These are phyloP conservation scores for Cicer arietinum DNA, from an alignment of 306 rosid species.

Conservation along the genomic window DNA sequence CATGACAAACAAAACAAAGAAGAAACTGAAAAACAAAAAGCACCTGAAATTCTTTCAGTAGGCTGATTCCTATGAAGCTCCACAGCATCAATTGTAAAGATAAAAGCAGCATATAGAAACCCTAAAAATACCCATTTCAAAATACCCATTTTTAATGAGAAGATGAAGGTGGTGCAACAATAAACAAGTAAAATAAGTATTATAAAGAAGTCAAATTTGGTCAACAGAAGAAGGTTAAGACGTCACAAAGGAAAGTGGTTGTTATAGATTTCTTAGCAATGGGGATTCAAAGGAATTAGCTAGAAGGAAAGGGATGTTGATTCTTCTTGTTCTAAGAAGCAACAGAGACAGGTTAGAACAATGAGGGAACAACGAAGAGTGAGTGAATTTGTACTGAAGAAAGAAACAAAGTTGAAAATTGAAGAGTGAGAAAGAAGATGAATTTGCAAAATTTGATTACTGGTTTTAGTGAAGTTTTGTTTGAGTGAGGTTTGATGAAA, in stretches of 20 bases:
- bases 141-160: conserved; percentile 50
- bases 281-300: conserved; percentile 28
- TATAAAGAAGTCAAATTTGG: conserved; percentile 41
- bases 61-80: conserved; percentile 63
- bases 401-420: conserved; percentile 23
- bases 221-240: conserved; percentile 46
- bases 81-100: conserved; percentile 52
- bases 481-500: conserved; percentile 38
- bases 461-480: conserved; percentile 15
- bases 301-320: conserved; percentile 38
- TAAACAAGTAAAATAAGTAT: not conserved
- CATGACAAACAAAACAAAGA: conserved; percentile 3
- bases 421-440: conserved; percentile 37
- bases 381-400: conserved; percentile 25
- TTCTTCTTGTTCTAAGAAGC: conserved; percentile 36
- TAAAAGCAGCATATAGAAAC: conserved; percentile 59
- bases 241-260: conserved; percentile 50
- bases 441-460: conserved; percentile 34
- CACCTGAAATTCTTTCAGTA: conserved; percentile 95
- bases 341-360: conserved; percentile 42
- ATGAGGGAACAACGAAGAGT: too few species aligned
- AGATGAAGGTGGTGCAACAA: not conserved
- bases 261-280: conserved; percentile 51
- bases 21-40: not conserved
- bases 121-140: conserved; percentile 51